phyloP scores from a whole-genome alignment of 148 eudicot genomes.

The Linanthus parryae region DNA sequence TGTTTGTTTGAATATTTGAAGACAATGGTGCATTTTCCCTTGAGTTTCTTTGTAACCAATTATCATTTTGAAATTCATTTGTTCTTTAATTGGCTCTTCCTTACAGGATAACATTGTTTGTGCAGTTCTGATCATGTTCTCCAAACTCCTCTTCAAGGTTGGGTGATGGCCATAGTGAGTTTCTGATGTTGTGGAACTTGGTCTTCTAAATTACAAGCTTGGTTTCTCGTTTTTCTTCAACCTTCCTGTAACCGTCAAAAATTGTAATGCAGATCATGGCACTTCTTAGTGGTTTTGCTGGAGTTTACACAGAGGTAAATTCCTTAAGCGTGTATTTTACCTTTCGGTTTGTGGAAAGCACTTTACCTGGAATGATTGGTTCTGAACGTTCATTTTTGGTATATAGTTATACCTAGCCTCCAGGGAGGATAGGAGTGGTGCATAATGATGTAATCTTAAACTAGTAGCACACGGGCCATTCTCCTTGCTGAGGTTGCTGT shows the following conservation, averaged over 20 bases:
- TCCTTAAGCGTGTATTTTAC: constrained; percentile 7
- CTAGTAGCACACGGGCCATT: neutral
- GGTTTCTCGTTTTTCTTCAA: neutral
- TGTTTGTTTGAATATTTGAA: too few relatives aligned
- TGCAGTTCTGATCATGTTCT: constrained; percentile 93
- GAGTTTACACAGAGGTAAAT: constrained; percentile 95
- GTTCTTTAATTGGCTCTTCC: constrained; percentile 8
- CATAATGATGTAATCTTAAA: constrained; percentile 8
- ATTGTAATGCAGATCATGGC: constrained; percentile 75
- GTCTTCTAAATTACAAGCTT: neutral
- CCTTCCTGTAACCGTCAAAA: constrained; percentile 1
- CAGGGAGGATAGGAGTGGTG: neutral
- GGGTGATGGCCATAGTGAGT: constrained; percentile 99
- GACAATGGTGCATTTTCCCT: too few relatives aligned
- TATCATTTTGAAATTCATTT: too few relatives aligned
- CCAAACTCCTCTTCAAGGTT: constrained; percentile 90
- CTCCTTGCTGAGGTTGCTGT: constrained; percentile 7
- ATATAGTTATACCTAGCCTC: neutral
- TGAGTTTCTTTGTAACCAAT: too few relatives aligned
- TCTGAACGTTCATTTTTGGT: too few relatives aligned
- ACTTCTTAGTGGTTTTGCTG: constrained; percentile 98
- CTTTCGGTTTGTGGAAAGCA: constrained; percentile 6
- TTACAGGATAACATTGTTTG: constrained; percentile 6
- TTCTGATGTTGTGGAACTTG: constrained; percentile 11
- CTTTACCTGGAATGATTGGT: too few relatives aligned